These are phyloP conservation scores for Heracleum sosnowskyi DNA, from an alignment of 129 eudicot species.

Conservation along the genomic window DNA sequence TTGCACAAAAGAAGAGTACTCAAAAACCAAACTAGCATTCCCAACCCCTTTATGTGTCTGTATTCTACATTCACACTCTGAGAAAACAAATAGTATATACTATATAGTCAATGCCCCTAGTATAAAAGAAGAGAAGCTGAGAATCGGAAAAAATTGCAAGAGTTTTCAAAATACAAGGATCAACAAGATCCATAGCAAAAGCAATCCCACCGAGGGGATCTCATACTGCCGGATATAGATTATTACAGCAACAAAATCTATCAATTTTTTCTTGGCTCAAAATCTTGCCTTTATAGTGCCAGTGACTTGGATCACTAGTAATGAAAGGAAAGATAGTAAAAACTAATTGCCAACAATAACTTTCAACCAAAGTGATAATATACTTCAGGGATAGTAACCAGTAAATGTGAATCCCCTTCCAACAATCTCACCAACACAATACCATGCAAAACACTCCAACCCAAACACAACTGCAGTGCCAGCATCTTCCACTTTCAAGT, in stretches of 20 bases:
- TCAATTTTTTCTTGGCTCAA: slow-evolving; percentile 16
- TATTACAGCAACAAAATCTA: slow-evolving; percentile 17
- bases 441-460: slow-evolving; percentile 78
- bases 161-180: not conserved
- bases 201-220: not conserved
- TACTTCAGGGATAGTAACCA: slow-evolving; percentile 51
- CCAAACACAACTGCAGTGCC: slow-evolving; percentile 71
- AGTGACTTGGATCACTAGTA: slow-evolving; percentile 13
- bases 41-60: no score
- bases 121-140: not conserved
- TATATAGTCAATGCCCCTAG: not conserved
- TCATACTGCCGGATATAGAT: slow-evolving; percentile 4
- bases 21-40: no score
- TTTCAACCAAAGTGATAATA: not conserved
- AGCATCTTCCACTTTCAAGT: slow-evolving; percentile 63
- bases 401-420: slow-evolving; percentile 84
- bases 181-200: not conserved
- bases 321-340: not conserved
- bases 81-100: no score
- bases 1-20: no score
- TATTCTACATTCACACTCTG: no score
- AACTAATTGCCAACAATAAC: not conserved
- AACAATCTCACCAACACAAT: slow-evolving; percentile 73
- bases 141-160: not conserved
- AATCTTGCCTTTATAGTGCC: slow-evolving; percentile 14